A percentile compares a stretch with the other conserved stretches of the same genome.
Evolutionary conservation across 306 rosid species (phyloP).

Genomic region (Ochetophila trinervis): DNA sequence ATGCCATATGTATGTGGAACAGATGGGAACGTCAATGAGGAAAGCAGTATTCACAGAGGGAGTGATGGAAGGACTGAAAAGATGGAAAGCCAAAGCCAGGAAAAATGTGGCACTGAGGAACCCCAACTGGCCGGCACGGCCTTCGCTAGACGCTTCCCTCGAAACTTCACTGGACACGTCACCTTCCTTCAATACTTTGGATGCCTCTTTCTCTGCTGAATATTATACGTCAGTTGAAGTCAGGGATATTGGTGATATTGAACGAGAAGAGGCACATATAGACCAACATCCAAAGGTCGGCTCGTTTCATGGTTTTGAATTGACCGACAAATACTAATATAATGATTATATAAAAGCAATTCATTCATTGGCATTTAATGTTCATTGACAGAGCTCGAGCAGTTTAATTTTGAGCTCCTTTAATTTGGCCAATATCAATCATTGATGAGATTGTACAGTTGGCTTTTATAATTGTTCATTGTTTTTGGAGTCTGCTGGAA

Average conservation of each 20-base stretch:
- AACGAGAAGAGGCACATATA: not conserved
- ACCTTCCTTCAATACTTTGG: constrained; percentile 34
- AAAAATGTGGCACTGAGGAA: constrained; percentile 26
- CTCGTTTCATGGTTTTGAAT: constrained; percentile 21
- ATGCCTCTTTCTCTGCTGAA: constrained; percentile 21
- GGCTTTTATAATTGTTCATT: too few relatives aligned
- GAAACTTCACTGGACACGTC: constrained; percentile 26
- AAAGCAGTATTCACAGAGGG: constrained; percentile 44
- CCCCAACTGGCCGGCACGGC: not conserved
- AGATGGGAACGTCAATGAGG: constrained; percentile 59
- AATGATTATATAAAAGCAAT: too few relatives aligned
- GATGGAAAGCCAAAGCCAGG: constrained; percentile 40
- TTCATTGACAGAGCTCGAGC: not conserved
- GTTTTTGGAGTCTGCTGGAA: too few relatives aligned
- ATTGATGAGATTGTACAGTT: too few relatives aligned
- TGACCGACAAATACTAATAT: not conserved
- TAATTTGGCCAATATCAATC: not conserved
- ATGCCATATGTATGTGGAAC: constrained; percentile 17
- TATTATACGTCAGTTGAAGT: constrained; percentile 12
- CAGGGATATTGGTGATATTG: constrained; percentile 1
- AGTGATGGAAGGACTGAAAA: constrained; percentile 42
- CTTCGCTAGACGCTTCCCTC: constrained; percentile 24
- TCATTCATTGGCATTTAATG: too few relatives aligned
- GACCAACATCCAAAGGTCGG: constrained; percentile 9
- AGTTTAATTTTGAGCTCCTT: not conserved